Conservation (phyloP, 1,139 yeast species). For the Pichia sp. region DNA sequence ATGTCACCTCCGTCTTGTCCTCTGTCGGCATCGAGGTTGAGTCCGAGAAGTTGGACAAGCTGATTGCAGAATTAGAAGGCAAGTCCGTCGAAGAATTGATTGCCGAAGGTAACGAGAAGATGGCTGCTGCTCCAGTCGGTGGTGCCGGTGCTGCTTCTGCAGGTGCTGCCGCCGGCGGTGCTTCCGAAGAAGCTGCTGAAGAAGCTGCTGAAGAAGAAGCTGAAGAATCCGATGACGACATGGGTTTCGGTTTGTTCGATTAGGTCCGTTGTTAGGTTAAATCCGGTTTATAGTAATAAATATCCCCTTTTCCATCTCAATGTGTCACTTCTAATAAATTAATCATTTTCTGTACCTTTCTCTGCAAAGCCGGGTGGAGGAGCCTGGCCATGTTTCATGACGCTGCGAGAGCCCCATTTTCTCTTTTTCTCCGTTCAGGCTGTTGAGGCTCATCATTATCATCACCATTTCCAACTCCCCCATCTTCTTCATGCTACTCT, state of each 20-base stretch:
- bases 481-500: background rate
- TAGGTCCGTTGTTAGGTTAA: constrained; percentile 31
- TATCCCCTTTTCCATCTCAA: background rate
- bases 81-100: constrained; percentile 70
- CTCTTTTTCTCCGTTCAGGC: background rate
- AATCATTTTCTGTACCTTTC: constrained; percentile 9
- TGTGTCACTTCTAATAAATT: constrained; percentile 14
- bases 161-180: constrained; percentile 46
- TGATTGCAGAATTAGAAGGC: constrained; percentile 72
- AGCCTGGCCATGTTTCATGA: background rate
- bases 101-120: constrained; percentile 76
- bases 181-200: constrained; percentile 52
- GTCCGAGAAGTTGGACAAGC: constrained; percentile 61
- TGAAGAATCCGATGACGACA: constrained; percentile 62
- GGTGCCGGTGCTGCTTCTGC: constrained; percentile 70
- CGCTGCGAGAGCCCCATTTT: background rate
- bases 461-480: background rate
- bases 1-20: constrained; percentile 65
- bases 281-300: background rate
- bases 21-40: constrained; percentile 79
- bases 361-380: background rate
- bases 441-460: background rate
- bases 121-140: constrained; percentile 80
- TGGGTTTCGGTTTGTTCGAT: constrained; percentile 91
- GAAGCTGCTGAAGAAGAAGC: constrained; percentile 55